Conservation (phyloP, 768 basidiomycete genomes). For the Ramaria sp. region DNA sequence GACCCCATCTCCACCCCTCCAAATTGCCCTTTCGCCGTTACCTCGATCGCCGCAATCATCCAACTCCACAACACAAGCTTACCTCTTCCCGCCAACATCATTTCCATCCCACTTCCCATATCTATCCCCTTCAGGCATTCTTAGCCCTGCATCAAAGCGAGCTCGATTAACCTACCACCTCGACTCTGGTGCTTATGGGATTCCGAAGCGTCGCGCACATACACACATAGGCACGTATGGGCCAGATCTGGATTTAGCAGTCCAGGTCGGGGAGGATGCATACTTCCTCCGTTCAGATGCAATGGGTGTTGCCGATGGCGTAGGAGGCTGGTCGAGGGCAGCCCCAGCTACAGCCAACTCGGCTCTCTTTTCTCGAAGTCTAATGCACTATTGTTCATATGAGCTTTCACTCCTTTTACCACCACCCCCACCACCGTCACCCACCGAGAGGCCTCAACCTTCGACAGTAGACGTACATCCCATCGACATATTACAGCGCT, state of each 20-base stretch:
- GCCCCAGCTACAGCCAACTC: conserved; percentile 50
- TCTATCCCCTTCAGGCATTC: neutral
- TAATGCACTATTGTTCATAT: conserved; percentile 79
- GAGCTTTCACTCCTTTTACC: conserved; percentile 29
- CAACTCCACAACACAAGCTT: neutral
- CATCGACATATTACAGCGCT: conserved; percentile 30
- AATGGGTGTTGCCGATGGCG: conserved; percentile 92
- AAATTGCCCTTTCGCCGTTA: neutral
- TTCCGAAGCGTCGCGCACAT: conserved; percentile 48
- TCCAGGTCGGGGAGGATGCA: conserved; percentile 87
- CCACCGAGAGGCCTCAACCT: conserved; percentile 13
- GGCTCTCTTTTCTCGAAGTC: conserved; percentile 41
- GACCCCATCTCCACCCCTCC: neutral
- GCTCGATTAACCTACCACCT: conserved; percentile 30
- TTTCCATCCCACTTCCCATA: conserved; percentile 1
- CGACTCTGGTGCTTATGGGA: conserved; percentile 76
- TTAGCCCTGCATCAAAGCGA: neutral
- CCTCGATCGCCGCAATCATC: neutral
- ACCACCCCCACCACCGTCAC: neutral
- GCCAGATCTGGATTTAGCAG: conserved; percentile 36
- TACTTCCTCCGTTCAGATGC: conserved; percentile 77
- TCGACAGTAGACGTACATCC: conserved; percentile 22
- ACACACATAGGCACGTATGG: conserved; percentile 18
- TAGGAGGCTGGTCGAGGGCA: conserved; percentile 76
- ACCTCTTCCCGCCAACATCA: neutral